phyloP scores from a whole-genome alignment of 352 stramenopile species.

The Blastocystis hominis region DNA sequence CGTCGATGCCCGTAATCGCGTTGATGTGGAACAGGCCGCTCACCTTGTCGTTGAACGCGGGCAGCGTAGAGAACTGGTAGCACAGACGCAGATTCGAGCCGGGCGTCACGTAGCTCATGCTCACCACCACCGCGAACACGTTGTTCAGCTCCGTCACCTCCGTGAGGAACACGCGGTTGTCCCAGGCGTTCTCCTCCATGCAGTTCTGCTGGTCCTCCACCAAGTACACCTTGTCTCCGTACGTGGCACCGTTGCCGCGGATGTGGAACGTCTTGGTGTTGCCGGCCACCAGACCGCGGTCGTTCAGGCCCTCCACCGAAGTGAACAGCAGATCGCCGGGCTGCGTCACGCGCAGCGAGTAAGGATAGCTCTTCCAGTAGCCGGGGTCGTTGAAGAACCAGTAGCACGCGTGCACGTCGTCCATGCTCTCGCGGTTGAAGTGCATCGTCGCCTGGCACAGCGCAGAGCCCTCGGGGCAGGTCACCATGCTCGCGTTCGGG shows the following conservation, averaged over 20 bases:
- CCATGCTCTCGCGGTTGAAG: neutral
- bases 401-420: constrained; percentile 50
- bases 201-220: neutral
- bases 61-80: constrained; percentile 52
- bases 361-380: constrained; percentile 53
- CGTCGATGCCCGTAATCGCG: constrained; percentile 26
- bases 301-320: constrained; percentile 7
- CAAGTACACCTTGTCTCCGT: constrained; percentile 40
- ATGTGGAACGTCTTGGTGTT: constrained; percentile 26
- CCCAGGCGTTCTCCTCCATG: constrained; percentile 11
- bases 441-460: neutral
- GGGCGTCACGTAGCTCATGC: neutral
- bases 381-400: constrained; percentile 37
- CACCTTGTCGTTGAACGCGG: constrained; percentile 39
- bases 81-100: neutral
- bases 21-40: constrained; percentile 8
- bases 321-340: constrained; percentile 23
- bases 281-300: constrained; percentile 28
- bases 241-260: constrained; percentile 34
- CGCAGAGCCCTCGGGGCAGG: neutral
- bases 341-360: constrained; percentile 4
- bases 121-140: constrained; percentile 31
- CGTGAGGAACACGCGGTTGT: constrained; percentile 29
- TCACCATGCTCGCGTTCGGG: constrained; percentile 4
- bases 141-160: constrained; percentile 13